Conservation (phyloP, 1,139 yeast species). For the Yamadazyma blattariae region DNA sequence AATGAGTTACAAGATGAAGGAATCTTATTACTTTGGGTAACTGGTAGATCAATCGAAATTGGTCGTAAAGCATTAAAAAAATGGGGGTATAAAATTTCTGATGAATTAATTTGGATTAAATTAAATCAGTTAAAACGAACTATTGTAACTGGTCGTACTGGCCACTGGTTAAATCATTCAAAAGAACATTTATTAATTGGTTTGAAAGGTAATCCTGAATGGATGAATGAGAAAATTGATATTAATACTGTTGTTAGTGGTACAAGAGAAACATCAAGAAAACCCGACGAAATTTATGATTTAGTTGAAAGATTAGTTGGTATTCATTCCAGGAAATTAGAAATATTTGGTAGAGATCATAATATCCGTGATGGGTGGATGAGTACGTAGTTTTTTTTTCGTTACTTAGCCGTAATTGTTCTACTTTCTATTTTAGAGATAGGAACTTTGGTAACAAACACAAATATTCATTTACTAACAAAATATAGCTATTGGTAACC, state of each 20-base stretch:
- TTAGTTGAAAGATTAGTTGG: constrained; percentile 85
- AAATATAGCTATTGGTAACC: constrained; percentile 67
- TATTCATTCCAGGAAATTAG: constrained; percentile 69
- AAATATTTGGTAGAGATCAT: constrained; percentile 84
- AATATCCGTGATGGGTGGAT: constrained; percentile 90
- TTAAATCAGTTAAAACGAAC: constrained; percentile 84
- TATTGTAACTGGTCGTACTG: constrained; percentile 92
- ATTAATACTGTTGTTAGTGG: constrained; percentile 76
- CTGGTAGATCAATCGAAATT: constrained; percentile 87
- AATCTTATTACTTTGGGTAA: constrained; percentile 82
- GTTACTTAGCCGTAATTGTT: too few species aligned
- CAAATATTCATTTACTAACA: too few species aligned
- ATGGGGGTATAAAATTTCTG: constrained; percentile 81
- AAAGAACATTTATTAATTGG: constrained; percentile 90
- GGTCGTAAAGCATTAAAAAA: constrained; percentile 72
- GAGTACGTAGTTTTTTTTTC: constrained; percentile 21
- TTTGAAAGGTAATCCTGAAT: constrained; percentile 72
- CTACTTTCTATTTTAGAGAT: too few species aligned
- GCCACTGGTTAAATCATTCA: constrained; percentile 95
- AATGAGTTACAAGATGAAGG: constrained; percentile 79
- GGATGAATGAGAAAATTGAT: constrained; percentile 68
- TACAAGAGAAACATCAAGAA: constrained; percentile 84
- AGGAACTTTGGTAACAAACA: too few species aligned
- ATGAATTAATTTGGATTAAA: constrained; percentile 89
- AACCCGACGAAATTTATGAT: constrained; percentile 89